Base-by-base conservation (phyloP, 306 rosid species). In the Psophocarpus tetragonolobus region DNA sequence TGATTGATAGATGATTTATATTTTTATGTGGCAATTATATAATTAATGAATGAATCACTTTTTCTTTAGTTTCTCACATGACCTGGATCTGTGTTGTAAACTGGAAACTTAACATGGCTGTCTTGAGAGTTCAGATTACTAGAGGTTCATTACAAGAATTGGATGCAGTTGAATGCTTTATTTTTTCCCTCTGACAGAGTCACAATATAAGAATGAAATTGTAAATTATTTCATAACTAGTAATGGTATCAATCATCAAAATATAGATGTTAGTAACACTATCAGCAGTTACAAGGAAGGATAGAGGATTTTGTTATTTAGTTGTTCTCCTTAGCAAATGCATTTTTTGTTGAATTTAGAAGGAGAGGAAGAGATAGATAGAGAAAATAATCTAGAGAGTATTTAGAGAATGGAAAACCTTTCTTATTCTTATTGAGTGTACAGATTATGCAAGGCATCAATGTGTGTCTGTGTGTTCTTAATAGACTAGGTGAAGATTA, bases 101-200 rank as follows among this genome's bases (percentile, higher is more conserved):
- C 36, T 73, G 73, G 64, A 32, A 36, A 66, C 20, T 27, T 67
- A 35, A 26, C 8, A 4, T 17, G 44, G 32, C 32, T 44, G 27
- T 73, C 45, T 73, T 10, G 44, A 73, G n/a, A 29, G 67, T 36
- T 78, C 68, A 50, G 64, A 63, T 62, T 36, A 18, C 32, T 6
- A 50, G 42, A 45, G 47, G 50, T 60, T 26, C 41, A 26, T 68
- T 68, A 42, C 27, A 9, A 27, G 51, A 58, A 47, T 45, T 54
- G 58, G 44, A 23, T 67, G 41, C 23, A 20, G 15, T 53, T 51
- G 62, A 50, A 20, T 54, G 71, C 3, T 51, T 58, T 10, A 14
- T 36, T 39, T 56, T 60, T 47, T 8, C 4, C 68, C 32, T 73
- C 71, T 24, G 6, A 58, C 33, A 41, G 21, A 54, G 61, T 68